Conservation (phyloP, 169 alveolate species). For the Theileria annulata region DNA sequence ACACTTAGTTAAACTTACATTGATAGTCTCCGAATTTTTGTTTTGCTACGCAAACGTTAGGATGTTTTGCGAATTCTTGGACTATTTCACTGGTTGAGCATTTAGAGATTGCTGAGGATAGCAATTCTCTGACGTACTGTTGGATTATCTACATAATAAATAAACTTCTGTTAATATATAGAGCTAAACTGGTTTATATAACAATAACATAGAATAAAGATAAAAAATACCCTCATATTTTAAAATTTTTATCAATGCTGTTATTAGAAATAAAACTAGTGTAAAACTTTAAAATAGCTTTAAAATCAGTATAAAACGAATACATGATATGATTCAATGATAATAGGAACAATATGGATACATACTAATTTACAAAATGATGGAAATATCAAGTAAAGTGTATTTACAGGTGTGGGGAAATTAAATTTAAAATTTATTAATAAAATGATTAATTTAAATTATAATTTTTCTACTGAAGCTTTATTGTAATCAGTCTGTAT, state of each 20-base stretch:
- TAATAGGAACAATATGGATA: background rate
- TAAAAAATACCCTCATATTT: background rate
- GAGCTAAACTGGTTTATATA: background rate
- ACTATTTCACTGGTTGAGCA: slow-evolving; percentile 51
- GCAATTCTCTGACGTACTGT: slow-evolving; percentile 65
- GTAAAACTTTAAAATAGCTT: background rate
- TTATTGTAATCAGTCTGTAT: background rate
- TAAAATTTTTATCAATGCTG: background rate
- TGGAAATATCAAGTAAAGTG: background rate
- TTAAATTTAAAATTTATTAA: background rate
- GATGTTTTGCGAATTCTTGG: slow-evolving; percentile 62
- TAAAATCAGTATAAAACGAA: background rate
- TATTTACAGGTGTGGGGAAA: slow-evolving; percentile 18
- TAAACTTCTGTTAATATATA: too few species aligned
- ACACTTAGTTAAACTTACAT: slow-evolving; percentile 44
- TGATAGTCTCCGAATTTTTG: slow-evolving; percentile 83
- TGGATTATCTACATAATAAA: slow-evolving; percentile 52
- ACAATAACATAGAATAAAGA: background rate
- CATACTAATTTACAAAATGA: background rate
- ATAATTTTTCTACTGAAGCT: background rate
- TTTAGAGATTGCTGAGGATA: slow-evolving; percentile 60
- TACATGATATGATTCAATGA: background rate
- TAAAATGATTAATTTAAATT: background rate
- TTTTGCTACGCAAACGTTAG: slow-evolving; percentile 69
- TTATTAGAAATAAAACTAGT: background rate